These are phyloP conservation scores for Coemansia javaensis DNA, from an alignment of 192 early-diverging fungal species.

Conservation along the genomic window DNA sequence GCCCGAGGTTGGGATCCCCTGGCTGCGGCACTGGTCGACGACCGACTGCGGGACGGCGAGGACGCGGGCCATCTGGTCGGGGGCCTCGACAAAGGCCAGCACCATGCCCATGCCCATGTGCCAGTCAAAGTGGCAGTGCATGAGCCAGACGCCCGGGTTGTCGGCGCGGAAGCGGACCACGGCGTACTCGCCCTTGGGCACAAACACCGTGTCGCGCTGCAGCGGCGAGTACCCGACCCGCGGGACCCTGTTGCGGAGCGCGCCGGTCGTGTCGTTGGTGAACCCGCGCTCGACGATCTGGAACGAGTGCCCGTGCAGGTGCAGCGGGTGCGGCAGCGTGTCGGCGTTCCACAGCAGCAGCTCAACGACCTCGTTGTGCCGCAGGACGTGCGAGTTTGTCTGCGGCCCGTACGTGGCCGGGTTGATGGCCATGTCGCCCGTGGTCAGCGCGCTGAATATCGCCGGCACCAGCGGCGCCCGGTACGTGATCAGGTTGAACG, in stretches of 20 bases:
- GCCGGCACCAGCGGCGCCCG: slow-evolving; percentile 55
- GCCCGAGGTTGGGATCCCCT: slow-evolving; percentile 57
- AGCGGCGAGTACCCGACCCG: slow-evolving; percentile 14
- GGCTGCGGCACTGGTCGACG: slow-evolving; percentile 59
- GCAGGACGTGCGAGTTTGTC: slow-evolving; percentile 57
- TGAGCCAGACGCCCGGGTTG: slow-evolving; percentile 80
- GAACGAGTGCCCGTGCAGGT: slow-evolving; percentile 84
- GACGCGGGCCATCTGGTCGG: slow-evolving; percentile 56
- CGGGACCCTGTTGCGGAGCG: slow-evolving; percentile 32
- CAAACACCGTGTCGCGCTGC: slow-evolving; percentile 64
- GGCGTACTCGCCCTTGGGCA: slow-evolving; percentile 59
- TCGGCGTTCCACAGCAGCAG: slow-evolving; percentile 72
- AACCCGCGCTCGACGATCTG: slow-evolving; percentile 68
- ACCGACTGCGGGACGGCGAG: too few relatives aligned
- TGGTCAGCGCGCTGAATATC: slow-evolving; percentile 49
- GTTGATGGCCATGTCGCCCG: slow-evolving; percentile 49
- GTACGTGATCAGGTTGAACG: slow-evolving; percentile 73
- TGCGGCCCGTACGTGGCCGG: slow-evolving; percentile 58
- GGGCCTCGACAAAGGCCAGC: slow-evolving; percentile 66
- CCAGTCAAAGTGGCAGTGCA: slow-evolving; percentile 73
- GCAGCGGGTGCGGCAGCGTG: slow-evolving; percentile 70
- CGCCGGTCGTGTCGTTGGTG: too few relatives aligned
- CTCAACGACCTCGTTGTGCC: slow-evolving; percentile 62
- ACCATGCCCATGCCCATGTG: slow-evolving; percentile 65
- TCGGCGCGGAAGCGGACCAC: slow-evolving; percentile 70